Evolutionary conservation across 2,329 filamentous ascomycete species (phyloP).

Genomic region (Aaosphaeria pasadenensis): DNA sequence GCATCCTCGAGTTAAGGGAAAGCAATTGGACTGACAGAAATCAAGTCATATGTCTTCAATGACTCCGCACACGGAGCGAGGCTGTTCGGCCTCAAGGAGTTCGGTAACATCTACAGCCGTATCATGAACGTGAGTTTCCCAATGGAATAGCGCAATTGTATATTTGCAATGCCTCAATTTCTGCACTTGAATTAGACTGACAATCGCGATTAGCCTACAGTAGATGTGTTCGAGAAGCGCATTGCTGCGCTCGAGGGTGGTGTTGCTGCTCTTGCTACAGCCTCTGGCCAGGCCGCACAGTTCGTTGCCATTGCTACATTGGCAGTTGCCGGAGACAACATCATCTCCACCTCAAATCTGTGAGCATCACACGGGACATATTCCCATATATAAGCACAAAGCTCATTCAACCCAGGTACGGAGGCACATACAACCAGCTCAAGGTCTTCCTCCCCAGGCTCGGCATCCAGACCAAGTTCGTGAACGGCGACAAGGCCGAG

Average conservation of each 20-base stretch:
- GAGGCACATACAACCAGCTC: constrained; percentile 95
- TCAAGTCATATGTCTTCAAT: constrained; percentile 85
- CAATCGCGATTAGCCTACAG: constrained; percentile 64
- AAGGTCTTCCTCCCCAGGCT: constrained; percentile 87
- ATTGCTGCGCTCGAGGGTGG: constrained; percentile 95
- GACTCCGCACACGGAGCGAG: constrained; percentile 93
- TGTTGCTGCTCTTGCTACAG: constrained; percentile 76
- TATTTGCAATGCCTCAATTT: background rate
- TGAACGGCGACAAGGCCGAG: constrained; percentile 73
- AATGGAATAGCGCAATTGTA: background rate
- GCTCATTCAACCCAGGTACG: constrained; percentile 52
- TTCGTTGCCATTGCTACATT: constrained; percentile 86
- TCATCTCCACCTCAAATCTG: constrained; percentile 83
- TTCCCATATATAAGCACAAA: background rate
- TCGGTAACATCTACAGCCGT: constrained; percentile 96
- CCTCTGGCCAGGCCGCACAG: constrained; percentile 86
- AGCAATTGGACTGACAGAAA: background rate
- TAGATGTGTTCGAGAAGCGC: constrained; percentile 94
- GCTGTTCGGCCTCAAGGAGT: constrained; percentile 94
- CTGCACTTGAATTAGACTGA: background rate
- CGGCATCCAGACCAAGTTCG: constrained; percentile 84
- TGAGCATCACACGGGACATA: constrained; percentile 4
- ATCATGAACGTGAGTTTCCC: constrained; percentile 77
- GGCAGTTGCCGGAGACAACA: constrained; percentile 88
- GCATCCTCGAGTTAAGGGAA: background rate